phyloP scores from a whole-genome alignment of 2,329 filamentous ascomycete species.

The Bipolaris cookei region DNA sequence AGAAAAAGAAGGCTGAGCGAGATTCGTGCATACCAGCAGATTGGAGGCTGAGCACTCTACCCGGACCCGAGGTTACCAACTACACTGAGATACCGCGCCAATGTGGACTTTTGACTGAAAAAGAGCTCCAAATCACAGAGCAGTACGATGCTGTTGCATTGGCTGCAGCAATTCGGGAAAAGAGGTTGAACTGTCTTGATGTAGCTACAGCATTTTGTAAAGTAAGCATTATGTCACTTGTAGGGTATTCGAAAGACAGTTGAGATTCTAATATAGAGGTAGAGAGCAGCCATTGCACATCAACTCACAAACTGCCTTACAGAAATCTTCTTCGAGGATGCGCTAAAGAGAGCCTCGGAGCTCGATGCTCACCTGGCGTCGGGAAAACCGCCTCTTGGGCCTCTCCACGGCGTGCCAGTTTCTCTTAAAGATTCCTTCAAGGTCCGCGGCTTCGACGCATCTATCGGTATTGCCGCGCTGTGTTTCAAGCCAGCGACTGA shows the following conservation, averaged over 20 bases:
- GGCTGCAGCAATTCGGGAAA: slow-evolving; percentile 44
- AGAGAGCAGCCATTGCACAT: slow-evolving; percentile 56
- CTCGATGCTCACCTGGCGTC: slow-evolving; percentile 51
- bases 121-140: slow-evolving; percentile 64
- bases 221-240: slow-evolving; percentile 21
- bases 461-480: slow-evolving; percentile 52
- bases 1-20: slow-evolving; percentile 53
- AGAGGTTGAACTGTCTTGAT: slow-evolving; percentile 46
- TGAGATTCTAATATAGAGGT: neutral
- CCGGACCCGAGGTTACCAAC: slow-evolving; percentile 32
- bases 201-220: slow-evolving; percentile 55
- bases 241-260: neutral
- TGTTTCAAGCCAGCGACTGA: slow-evolving; percentile 52
- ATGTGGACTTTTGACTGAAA: slow-evolving; percentile 58
- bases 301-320: slow-evolving; percentile 54
- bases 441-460: slow-evolving; percentile 53
- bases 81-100: slow-evolving; percentile 57
- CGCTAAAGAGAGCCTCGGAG: slow-evolving; percentile 42
- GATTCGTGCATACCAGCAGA: slow-evolving; percentile 50
- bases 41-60: slow-evolving; percentile 50
- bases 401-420: slow-evolving; percentile 57
- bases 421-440: slow-evolving; percentile 60
- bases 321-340: slow-evolving; percentile 49
- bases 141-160: slow-evolving; percentile 56
- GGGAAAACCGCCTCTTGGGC: slow-evolving; percentile 51